Conservation (phyloP, 192 early-diverging fungal species). For the Glomus cerebriforme region DNA sequence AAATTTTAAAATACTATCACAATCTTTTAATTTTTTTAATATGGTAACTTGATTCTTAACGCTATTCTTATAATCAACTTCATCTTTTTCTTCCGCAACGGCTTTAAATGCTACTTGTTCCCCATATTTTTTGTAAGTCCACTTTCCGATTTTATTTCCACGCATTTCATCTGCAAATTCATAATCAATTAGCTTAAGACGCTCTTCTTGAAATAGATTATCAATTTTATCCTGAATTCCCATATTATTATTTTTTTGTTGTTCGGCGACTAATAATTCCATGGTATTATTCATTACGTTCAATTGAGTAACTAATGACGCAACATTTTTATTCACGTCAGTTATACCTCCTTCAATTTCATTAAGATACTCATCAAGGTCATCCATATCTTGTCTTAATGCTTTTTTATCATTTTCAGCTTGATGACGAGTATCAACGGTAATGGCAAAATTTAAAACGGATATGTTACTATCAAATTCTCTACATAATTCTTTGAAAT, state of each 20-base stretch:
- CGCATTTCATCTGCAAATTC: background rate
- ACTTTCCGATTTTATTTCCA: background rate
- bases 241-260: background rate
- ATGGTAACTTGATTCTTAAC: slow-evolving; percentile 6
- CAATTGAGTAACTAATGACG: background rate
- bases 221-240: background rate
- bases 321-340: background rate
- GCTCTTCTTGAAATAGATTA: background rate
- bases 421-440: background rate
- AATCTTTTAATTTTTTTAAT: background rate
- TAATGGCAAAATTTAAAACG: background rate
- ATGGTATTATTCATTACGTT: background rate
- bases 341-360: background rate
- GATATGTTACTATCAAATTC: background rate
- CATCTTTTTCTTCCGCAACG: background rate
- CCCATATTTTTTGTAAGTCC: background rate
- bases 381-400: background rate
- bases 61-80: background rate
- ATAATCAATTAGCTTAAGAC: background rate
- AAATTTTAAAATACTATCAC: slow-evolving; percentile 3
- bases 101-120: background rate
- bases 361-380: background rate
- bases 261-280: background rate
- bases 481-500: background rate
- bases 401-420: background rate